phyloP scores from a whole-genome alignment of 306 rosid species.

The Gleditsia sinensis region DNA sequence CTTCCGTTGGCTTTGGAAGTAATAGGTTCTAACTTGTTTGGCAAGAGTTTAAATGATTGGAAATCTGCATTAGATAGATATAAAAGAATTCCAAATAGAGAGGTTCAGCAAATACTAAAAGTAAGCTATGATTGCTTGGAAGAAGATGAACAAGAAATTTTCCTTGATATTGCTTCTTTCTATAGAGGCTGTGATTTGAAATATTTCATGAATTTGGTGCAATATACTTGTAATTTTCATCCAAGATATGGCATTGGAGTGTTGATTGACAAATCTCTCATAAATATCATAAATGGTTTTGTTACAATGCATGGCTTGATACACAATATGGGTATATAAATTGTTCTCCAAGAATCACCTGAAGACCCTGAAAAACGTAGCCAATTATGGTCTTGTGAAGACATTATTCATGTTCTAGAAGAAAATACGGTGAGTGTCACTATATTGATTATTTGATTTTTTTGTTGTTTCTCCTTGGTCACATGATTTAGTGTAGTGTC shows the following conservation, averaged over 20 bases:
- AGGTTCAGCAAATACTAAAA: conserved; percentile 40
- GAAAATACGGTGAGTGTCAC: background rate
- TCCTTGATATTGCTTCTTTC: conserved; percentile 42
- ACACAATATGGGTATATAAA: conserved; percentile 26
- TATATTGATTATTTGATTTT: background rate
- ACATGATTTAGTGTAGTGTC: too few species aligned
- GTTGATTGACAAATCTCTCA: conserved; percentile 38
- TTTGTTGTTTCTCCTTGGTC: too few species aligned
- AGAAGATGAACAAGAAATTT: conserved; percentile 38
- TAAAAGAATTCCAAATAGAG: conserved; percentile 34
- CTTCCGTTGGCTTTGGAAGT: too few species aligned
- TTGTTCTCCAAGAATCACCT: conserved; percentile 18
- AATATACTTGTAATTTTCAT: conserved; percentile 28
- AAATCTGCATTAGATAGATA: conserved; percentile 37
- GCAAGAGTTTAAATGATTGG: conserved; percentile 40
- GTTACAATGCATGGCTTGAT: conserved; percentile 38
- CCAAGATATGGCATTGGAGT: conserved; percentile 33
- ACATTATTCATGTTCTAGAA: background rate
- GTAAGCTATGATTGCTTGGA: conserved; percentile 40
- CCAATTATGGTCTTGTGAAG: conserved; percentile 23
- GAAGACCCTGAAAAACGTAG: conserved; percentile 15
- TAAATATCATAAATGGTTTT: conserved; percentile 16
- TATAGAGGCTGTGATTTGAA: conserved; percentile 28
- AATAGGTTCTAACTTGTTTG: conserved; percentile 7
- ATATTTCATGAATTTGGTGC: background rate